Evolutionary conservation across 768 basidiomycete genomes (phyloP), one percentile per base, ranked within the genome.

Genomic region (Sarcomyxa edulis): DNA sequence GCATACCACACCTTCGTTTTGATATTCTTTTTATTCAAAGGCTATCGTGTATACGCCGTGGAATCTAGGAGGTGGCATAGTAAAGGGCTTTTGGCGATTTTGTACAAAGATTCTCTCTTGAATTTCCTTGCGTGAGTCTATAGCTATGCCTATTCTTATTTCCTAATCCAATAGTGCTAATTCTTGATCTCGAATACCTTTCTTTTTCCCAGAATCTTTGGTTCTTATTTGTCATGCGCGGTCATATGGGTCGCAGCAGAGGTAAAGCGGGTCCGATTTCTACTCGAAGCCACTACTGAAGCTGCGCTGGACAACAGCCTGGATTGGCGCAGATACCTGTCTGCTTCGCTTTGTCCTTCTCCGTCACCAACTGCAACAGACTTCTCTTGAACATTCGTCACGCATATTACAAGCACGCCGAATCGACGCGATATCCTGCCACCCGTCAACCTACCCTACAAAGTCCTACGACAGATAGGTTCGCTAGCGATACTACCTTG

Each of bases 391-490:
- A 32, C 14, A 32, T 32, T 15, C 31, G 31, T 15, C 7, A 7
- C n/a, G 31, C 31, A 6, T 32, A 32, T 15, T 18, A 15, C 14
- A 32, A 7, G 19, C 19, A 7, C 14, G 31, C 6, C 8, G 31
- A 7, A 18, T 12, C n/a, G 14, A 32, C 14, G 6, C 31, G 31
- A 14, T 14, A 12, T 8, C 7, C 19, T 7, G 14, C 4, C 9
- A 6, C 27, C 31, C 27, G 37, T 29, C 37, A 38, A 25, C 37
- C 27, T 29, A 25, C 27, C 24, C 38, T 7, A 39, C 38, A 39
- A n/a, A n/a, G n/a, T n/a, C n/a, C n/a, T n/a, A n/a, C n/a, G n/a
- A n/a, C n/a, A n/a, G n/a, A n/a, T n/a, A n/a, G n/a, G n/a, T n/a
- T n/a, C n/a, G n/a, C n/a, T n/a, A n/a, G n/a, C n/a, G n/a, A n/a